These are phyloP conservation scores for Aspergillus pseudonomiae DNA, from an alignment of 2,329 filamentous ascomycete genomes.

Conservation along the genomic window DNA sequence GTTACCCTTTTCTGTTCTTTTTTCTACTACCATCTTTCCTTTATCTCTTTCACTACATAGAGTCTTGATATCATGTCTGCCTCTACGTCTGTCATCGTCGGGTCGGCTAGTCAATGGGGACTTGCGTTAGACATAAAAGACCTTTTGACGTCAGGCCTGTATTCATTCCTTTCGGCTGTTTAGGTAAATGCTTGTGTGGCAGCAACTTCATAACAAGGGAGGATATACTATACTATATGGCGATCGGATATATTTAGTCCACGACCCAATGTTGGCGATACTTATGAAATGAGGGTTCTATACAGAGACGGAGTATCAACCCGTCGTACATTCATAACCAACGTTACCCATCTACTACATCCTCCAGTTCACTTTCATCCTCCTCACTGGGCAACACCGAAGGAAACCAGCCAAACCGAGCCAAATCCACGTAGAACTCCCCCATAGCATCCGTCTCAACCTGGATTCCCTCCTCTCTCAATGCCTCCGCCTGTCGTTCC, in stretches of 20 bases:
- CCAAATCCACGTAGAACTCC: slow-evolving; percentile 48
- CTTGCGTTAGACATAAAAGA: background rate
- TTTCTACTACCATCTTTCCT: slow-evolving; percentile 2
- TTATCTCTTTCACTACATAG: slow-evolving; percentile 11
- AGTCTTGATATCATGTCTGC: slow-evolving; percentile 10
- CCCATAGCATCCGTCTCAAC: slow-evolving; percentile 47
- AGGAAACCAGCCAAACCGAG: slow-evolving; percentile 54
- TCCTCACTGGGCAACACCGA: slow-evolving; percentile 52
- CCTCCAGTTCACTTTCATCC: slow-evolving; percentile 13
- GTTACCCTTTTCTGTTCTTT: slow-evolving; percentile 10
- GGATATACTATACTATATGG: background rate
- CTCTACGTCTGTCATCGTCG: slow-evolving; percentile 2
- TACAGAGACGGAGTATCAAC: background rate
- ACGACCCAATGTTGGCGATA: background rate
- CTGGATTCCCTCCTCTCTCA: slow-evolving; percentile 46
- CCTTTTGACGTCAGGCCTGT: background rate
- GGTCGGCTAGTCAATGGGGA: slow-evolving; percentile 4
- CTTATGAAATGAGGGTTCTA: background rate
- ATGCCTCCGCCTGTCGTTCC: slow-evolving; percentile 44
- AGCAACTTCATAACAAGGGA: background rate
- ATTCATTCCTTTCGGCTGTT: background rate
- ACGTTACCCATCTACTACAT: slow-evolving; percentile 8
- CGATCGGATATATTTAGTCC: background rate
- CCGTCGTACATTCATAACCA: background rate
- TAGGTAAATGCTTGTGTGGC: background rate